Conservation (phyloP, 1,284 basidiomycete species). For the Rhodotorula sp. region DNA sequence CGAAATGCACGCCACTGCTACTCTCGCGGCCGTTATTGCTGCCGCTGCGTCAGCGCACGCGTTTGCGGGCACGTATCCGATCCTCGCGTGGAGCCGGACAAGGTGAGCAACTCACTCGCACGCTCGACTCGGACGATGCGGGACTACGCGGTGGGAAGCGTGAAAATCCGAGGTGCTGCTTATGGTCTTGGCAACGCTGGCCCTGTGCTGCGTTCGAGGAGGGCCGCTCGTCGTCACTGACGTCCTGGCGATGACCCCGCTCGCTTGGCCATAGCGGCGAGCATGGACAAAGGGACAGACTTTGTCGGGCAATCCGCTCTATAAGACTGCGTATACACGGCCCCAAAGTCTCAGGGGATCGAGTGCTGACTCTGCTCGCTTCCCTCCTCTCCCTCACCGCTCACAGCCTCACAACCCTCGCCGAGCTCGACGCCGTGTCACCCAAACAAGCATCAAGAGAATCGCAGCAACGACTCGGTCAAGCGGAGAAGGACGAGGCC, state of each 20-base stretch:
- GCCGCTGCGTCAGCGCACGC: constrained; percentile 8
- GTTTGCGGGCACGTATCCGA: constrained; percentile 28
- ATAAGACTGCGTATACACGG: no score
- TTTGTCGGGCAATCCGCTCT: no score
- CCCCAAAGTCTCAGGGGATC: no score
- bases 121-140: no score
- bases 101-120: constrained; percentile 6
- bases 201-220: no score
- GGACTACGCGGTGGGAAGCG: no score
- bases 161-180: no score
- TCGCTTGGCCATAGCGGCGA: no score
- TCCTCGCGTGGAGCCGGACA: constrained; percentile 22
- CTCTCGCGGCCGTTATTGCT: background rate
- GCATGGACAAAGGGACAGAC: no score
- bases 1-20: background rate
- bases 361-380: background rate
- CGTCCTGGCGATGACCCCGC: no score
- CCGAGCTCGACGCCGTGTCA: constrained; percentile 2
- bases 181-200: no score
- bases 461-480: background rate
- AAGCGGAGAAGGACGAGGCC: background rate
- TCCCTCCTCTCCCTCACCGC: background rate
- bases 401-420: constrained; percentile 13
- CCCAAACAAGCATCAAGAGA: background rate
- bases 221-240: no score